Evolutionary conservation across 192 early-diverging fungal genomes (phyloP).

Genomic region (Bifiguratus adelaidae): DNA sequence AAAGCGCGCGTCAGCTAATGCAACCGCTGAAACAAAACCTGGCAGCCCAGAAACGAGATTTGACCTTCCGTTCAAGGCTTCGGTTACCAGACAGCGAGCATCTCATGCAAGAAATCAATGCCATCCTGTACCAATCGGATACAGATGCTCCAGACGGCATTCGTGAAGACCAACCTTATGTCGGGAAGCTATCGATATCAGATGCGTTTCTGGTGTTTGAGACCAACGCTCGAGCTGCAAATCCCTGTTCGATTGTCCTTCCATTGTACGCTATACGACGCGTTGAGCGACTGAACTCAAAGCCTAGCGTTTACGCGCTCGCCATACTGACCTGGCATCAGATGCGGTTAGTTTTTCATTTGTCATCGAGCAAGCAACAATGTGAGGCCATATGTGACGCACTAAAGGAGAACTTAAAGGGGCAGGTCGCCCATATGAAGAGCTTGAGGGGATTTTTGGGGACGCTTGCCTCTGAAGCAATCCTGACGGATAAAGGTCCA

Average conservation of each 20-base stretch:
- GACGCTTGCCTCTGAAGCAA: conserved; percentile 75
- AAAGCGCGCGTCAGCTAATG: conserved; percentile 21
- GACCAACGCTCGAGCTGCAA: conserved; percentile 45
- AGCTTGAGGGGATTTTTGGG: conserved; percentile 64
- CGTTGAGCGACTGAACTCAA: conserved; percentile 77
- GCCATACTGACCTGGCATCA: conserved; percentile 88
- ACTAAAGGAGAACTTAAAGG: conserved; percentile 60
- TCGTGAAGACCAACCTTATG: too few species aligned
- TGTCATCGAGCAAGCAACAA: conserved; percentile 49
- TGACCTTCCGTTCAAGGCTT: conserved; percentile 63
- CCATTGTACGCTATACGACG: conserved; percentile 86
- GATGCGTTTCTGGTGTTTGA: conserved; percentile 80
- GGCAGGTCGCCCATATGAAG: conserved; percentile 67
- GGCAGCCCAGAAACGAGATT: conserved; percentile 68
- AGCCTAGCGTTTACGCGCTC: conserved; percentile 53
- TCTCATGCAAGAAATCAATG: conserved; percentile 52
- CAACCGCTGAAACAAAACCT: conserved; percentile 46
- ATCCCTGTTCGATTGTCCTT: conserved; percentile 65
- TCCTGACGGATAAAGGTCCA: conserved; percentile 43
- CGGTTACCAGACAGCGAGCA: conserved; percentile 67
- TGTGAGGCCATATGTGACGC: conserved; percentile 77
- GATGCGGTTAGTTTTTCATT: conserved; percentile 75
- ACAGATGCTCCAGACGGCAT: conserved; percentile 27
- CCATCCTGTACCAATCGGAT: conserved; percentile 43
- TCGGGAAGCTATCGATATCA: conserved; percentile 76